These are phyloP conservation scores for Cytospora mali DNA, from an alignment of 2,329 filamentous ascomycete species.

Conservation along the genomic window DNA sequence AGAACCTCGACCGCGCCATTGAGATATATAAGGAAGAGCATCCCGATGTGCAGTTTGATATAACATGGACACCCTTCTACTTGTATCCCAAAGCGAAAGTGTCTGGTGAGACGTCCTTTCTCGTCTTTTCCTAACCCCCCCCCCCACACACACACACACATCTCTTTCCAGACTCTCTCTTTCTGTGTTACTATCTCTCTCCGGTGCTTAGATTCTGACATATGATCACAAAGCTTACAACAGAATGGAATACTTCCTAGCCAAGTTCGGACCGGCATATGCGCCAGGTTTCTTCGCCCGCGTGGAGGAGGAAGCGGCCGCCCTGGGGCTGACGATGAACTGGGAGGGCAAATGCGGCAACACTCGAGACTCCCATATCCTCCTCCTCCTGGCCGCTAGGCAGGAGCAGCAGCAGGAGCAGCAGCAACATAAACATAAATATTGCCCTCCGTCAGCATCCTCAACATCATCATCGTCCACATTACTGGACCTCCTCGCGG, in stretches of 20 bases:
- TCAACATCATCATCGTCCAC: neutral
- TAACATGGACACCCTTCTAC: slow-evolving; percentile 52
- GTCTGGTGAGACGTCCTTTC: slow-evolving; percentile 28
- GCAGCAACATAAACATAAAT: too few species aligned
- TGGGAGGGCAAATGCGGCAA: slow-evolving; percentile 48
- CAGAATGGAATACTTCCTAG: slow-evolving; percentile 43
- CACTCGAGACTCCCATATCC: slow-evolving; percentile 49
- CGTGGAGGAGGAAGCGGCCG: slow-evolving; percentile 37
- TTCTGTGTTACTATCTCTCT: too few species aligned
- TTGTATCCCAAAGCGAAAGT: slow-evolving; percentile 42
- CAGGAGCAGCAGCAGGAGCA: slow-evolving; percentile 24
- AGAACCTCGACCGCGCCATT: slow-evolving; percentile 50
- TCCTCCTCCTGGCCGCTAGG: slow-evolving; percentile 48
- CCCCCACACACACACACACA: too few species aligned
- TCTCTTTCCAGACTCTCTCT: too few species aligned
- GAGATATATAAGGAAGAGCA: slow-evolving; percentile 42
- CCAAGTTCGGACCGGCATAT: slow-evolving; percentile 34
- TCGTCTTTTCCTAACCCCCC: too few species aligned
- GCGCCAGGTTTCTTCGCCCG: slow-evolving; percentile 37
- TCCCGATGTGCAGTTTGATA: slow-evolving; percentile 48
- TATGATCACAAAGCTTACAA: slow-evolving; percentile 36
- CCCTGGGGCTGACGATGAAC: slow-evolving; percentile 45
- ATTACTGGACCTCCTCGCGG: slow-evolving; percentile 38
- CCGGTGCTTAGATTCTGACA: too few species aligned
- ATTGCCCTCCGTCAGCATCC: too few species aligned